phyloP scores from a whole-genome alignment of 495 filamentous ascomycete genomes.

The Penicillium atrosanguineum region DNA sequence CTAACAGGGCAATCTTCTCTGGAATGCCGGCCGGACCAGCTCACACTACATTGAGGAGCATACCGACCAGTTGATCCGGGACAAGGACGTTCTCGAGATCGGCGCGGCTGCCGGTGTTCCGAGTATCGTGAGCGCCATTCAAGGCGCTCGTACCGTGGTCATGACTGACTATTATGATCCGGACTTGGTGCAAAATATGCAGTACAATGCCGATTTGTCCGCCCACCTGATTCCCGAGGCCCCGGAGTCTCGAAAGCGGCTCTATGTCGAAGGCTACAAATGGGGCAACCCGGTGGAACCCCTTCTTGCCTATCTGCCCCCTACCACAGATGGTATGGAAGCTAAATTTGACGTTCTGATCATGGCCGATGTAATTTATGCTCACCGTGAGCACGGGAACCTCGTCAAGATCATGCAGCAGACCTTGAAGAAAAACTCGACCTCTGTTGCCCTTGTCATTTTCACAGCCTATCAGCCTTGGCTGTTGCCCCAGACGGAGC shows the following conservation, averaged over 20 bases:
- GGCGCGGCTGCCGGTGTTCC: slow-evolving; percentile 88
- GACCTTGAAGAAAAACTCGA: slow-evolving; percentile 54
- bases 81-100: slow-evolving; percentile 76
- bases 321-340: slow-evolving; percentile 10
- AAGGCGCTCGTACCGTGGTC: slow-evolving; percentile 67
- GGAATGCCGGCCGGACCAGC: slow-evolving; percentile 79
- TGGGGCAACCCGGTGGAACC: slow-evolving; percentile 65
- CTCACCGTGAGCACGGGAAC: slow-evolving; percentile 77
- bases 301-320: slow-evolving; percentile 51
- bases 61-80: slow-evolving; percentile 50
- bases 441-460: slow-evolving; percentile 73
- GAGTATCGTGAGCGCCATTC: slow-evolving; percentile 69
- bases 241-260: slow-evolving; percentile 22
- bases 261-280: slow-evolving; percentile 65
- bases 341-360: slow-evolving; percentile 74
- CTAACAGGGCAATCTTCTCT: slow-evolving; percentile 75
- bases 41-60: slow-evolving; percentile 72
- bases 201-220: slow-evolving; percentile 62
- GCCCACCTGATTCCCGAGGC: slow-evolving; percentile 22
- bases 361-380: slow-evolving; percentile 85
- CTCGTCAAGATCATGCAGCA: slow-evolving; percentile 66
- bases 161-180: slow-evolving; percentile 88
- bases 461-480: slow-evolving; percentile 93
- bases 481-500: slow-evolving; percentile 77
- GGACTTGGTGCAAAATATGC: slow-evolving; percentile 74